Evolutionary conservation across 2,329 filamentous ascomycete species (phyloP).

Genomic region (Penicillium expansum): DNA sequence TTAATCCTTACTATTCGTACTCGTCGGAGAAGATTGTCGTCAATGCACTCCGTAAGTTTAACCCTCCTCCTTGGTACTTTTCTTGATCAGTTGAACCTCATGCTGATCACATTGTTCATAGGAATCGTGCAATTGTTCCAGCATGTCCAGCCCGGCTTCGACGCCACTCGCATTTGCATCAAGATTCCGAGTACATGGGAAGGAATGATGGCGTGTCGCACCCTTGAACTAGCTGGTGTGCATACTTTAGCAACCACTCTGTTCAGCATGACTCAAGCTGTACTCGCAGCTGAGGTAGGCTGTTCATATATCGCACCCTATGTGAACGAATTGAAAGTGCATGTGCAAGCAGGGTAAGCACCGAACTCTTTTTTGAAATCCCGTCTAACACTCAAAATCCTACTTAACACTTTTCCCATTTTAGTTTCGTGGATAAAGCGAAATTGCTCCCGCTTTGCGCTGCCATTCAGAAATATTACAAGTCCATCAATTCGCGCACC

Average conservation of each 20-base stretch:
- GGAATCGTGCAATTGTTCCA: slow-evolving; percentile 53
- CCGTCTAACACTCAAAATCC: too few relatives aligned
- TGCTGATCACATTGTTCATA: slow-evolving; percentile 24
- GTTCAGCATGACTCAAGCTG: slow-evolving; percentile 61
- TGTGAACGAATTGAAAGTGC: slow-evolving; percentile 63
- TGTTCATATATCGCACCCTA: slow-evolving; percentile 64
- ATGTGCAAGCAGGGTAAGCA: slow-evolving; percentile 49
- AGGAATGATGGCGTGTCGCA: slow-evolving; percentile 58
- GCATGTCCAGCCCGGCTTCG: slow-evolving; percentile 45
- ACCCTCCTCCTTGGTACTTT: background rate
- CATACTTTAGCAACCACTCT: slow-evolving; percentile 61
- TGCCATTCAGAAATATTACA: slow-evolving; percentile 54
- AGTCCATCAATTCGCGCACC: slow-evolving; percentile 39
- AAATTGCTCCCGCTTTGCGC: slow-evolving; percentile 50
- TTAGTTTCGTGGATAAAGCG: slow-evolving; percentile 28
- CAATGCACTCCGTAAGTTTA: slow-evolving; percentile 51
- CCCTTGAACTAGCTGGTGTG: slow-evolving; percentile 55
- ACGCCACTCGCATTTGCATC: slow-evolving; percentile 55
- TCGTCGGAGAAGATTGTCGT: slow-evolving; percentile 49
- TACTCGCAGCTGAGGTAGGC: slow-evolving; percentile 55
- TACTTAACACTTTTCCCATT: background rate
- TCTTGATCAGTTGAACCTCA: background rate
- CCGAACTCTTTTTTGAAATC: background rate
- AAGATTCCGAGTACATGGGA: slow-evolving; percentile 65
- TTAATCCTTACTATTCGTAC: slow-evolving; percentile 57